Evolutionary conservation across 2,329 filamentous ascomycete genomes (phyloP).

Genomic region (Aspergillus fumigatus): DNA sequence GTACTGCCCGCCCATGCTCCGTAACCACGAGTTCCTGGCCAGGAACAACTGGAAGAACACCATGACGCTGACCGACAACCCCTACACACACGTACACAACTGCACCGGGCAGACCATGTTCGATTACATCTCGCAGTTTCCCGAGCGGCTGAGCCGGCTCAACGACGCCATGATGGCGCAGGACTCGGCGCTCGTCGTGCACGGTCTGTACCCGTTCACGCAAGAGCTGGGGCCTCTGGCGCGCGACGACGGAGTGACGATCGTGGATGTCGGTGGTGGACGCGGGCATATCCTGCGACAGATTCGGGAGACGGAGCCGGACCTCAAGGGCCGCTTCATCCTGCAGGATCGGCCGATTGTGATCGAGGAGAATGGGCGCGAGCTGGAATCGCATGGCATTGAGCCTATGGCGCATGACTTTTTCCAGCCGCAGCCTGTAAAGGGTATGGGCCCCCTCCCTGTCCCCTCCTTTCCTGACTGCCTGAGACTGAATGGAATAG

Average conservation of each 20-base stretch:
- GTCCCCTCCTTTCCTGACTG: neutral
- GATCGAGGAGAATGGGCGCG: constrained; percentile 9
- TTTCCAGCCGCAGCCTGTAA: constrained; percentile 18
- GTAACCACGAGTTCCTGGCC: constrained; percentile 13
- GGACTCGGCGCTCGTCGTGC: constrained; percentile 10
- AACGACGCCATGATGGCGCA: constrained; percentile 17
- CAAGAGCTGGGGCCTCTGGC: constrained; percentile 10
- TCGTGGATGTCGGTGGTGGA: constrained; percentile 20
- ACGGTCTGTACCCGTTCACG: constrained; percentile 19
- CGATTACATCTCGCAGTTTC: constrained; percentile 11
- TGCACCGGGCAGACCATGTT: constrained; percentile 17
- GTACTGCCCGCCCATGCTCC: constrained; percentile 8
- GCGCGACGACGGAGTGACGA: constrained; percentile 9
- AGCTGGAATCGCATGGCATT: constrained; percentile 9
- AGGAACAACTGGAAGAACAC: constrained; percentile 14
- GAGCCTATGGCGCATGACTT: constrained; percentile 18
- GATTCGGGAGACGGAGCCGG: constrained; percentile 9
- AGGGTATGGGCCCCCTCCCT: constrained; percentile 12
- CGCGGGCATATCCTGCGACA: constrained; percentile 13
- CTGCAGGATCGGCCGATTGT: constrained; percentile 18
- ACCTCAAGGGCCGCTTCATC: constrained; percentile 16
- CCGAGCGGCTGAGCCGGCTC: constrained; percentile 8
- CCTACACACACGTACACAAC: constrained; percentile 12
- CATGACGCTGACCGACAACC: constrained; percentile 12
- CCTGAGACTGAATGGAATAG: neutral